Conservation (phyloP, 2,329 filamentous ascomycete genomes). For the Saccharata proteae region DNA sequence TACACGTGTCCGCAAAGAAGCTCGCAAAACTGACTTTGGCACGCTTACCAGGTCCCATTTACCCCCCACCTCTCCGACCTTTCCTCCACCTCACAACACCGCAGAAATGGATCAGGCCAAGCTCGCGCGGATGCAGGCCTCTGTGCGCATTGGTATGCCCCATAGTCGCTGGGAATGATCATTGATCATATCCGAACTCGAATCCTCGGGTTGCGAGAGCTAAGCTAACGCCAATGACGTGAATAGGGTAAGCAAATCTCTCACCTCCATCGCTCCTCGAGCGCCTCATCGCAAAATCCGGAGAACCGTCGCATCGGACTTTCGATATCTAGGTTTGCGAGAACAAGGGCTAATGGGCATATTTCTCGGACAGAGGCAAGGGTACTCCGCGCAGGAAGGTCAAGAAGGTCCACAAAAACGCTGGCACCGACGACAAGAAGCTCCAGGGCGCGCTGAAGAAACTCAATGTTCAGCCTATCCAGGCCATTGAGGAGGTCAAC, state of each 20-base stretch:
- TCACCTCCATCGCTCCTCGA: slow-evolving; percentile 7
- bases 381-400: slow-evolving; percentile 94
- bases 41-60: slow-evolving; percentile 3
- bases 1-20: slow-evolving; percentile 3
- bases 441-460: slow-evolving; percentile 96
- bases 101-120: slow-evolving; percentile 35
- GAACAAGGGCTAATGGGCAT: neutral
- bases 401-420: slow-evolving; percentile 92
- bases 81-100: slow-evolving; percentile 10
- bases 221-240: slow-evolving; percentile 9
- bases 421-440: slow-evolving; percentile 98
- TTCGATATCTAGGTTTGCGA: neutral
- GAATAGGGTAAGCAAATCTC: slow-evolving; percentile 10
- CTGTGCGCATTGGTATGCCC: slow-evolving; percentile 31
- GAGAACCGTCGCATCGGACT: neutral
- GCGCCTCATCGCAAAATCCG: too few relatives aligned
- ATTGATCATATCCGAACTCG: too few relatives aligned
- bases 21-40: slow-evolving; percentile 1
- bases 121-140: slow-evolving; percentile 32
- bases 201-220: slow-evolving; percentile 1
- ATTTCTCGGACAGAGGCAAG: slow-evolving; percentile 58
- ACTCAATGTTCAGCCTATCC: slow-evolving; percentile 98
- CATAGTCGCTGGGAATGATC: slow-evolving; percentile 2
- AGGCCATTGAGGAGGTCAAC: slow-evolving; percentile 99
- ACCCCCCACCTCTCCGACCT: slow-evolving; percentile 8